A percentile compares a stretch with the other conserved stretches of the same genome.
Conservation (phyloP, 2,329 filamentous ascomycete genomes). For the Fusarium begoniae region DNA sequence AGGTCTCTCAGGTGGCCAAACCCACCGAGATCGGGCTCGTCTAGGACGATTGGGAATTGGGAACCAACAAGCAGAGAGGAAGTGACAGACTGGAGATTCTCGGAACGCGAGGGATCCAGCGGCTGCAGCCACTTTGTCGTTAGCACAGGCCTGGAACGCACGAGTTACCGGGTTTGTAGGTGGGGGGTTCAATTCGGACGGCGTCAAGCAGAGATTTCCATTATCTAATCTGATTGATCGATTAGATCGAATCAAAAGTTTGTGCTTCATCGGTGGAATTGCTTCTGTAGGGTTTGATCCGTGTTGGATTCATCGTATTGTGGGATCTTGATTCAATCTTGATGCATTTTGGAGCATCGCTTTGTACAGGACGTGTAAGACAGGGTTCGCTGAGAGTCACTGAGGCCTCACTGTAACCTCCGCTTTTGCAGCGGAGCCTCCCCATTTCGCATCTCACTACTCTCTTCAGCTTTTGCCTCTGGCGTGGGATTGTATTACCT, state of each 20-base stretch:
- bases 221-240: slow-evolving; percentile 41
- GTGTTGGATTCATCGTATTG: not conserved
- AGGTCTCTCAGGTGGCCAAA: slow-evolving; percentile 19
- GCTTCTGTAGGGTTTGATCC: not conserved
- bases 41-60: not conserved
- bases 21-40: slow-evolving; percentile 31
- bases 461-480: not conserved
- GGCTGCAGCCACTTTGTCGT: slow-evolving; percentile 28
- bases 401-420: slow-evolving; percentile 14
- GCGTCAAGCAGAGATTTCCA: slow-evolving; percentile 11
- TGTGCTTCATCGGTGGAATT: not conserved
- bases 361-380: no score
- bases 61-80: not conserved
- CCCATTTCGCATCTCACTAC: not conserved
- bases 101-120: slow-evolving; percentile 15
- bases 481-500: not conserved
- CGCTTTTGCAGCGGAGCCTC: slow-evolving; percentile 14
- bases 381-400: not conserved
- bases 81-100: not conserved
- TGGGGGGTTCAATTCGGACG: slow-evolving; percentile 7
- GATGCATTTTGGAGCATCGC: not conserved
- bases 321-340: not conserved
- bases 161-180: slow-evolving; percentile 11
- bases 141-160: slow-evolving; percentile 31
- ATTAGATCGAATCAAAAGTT: slow-evolving; percentile 26